Evolutionary conservation across 148 eudicot species (phyloP).

Genomic region (Diospyros lotus): DNA sequence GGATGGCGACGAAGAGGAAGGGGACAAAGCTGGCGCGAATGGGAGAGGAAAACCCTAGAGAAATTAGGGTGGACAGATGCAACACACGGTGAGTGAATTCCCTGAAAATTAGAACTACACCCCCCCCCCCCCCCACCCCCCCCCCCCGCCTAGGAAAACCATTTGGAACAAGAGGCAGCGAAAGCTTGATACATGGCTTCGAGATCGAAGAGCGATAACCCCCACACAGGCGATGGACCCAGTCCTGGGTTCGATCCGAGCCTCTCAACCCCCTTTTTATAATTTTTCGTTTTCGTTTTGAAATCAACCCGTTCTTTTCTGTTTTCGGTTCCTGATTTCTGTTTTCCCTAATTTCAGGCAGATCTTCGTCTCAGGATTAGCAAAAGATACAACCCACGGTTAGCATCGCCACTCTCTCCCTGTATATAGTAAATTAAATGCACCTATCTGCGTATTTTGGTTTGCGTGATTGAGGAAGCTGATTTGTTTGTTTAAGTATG

Average conservation of each 20-base stretch:
- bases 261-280: background rate
- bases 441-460: background rate
- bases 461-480: background rate
- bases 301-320: no score
- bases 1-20: no score
- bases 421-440: background rate
- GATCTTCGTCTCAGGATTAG: slow-evolving; percentile 71
- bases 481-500: no score
- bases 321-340: background rate
- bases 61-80: no score
- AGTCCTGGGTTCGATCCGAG: slow-evolving; percentile 55
- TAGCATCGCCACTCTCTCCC: slow-evolving; percentile 2
- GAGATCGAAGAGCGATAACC: slow-evolving; percentile 25
- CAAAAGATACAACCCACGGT: slow-evolving; percentile 51
- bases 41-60: no score
- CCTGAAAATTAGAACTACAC: no score
- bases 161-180: background rate
- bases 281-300: background rate
- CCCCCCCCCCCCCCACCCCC: no score
- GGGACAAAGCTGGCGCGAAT: no score
- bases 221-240: slow-evolving; percentile 43
- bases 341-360: slow-evolving; percentile 29
- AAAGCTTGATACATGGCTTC: slow-evolving; percentile 22
- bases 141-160: no score
- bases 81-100: no score